These are phyloP conservation scores for Artemisia annua DNA, from an alignment of 129 eudicot genomes.

Conservation along the genomic window DNA sequence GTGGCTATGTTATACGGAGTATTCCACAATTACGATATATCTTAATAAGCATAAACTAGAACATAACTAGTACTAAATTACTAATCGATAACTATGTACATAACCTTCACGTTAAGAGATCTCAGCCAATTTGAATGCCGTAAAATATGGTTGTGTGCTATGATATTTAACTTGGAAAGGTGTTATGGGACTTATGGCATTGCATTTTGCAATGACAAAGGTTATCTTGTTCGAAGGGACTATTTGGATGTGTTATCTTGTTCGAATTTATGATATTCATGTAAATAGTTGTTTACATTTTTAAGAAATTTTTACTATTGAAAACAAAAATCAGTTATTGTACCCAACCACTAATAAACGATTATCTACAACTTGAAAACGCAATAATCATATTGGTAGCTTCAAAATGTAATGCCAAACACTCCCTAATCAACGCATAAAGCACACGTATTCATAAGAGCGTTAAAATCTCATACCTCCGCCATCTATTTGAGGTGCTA, in stretches of 20 bases:
- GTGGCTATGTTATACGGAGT: too few species aligned
- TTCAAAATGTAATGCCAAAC: background rate
- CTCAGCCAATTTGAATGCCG: too few species aligned
- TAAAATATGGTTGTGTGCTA: too few species aligned
- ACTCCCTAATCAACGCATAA: background rate
- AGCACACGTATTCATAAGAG: background rate
- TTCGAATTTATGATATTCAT: too few species aligned
- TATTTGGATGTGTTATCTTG: too few species aligned
- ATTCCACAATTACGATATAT: background rate
- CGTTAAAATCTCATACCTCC: constrained; percentile 41
- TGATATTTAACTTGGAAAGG: too few species aligned
- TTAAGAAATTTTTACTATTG: too few species aligned
- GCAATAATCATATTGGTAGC: background rate
- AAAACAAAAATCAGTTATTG: background rate
- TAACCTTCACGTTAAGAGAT: too few species aligned
- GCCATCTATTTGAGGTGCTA: constrained; percentile 44
- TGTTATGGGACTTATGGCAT: too few species aligned
- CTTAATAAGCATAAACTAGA: background rate
- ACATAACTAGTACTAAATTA: background rate
- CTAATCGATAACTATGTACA: background rate
- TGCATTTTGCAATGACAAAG: too few species aligned
- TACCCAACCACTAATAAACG: background rate
- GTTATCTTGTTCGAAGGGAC: too few species aligned
- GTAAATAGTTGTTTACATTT: too few species aligned
- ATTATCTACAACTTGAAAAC: background rate